phyloP scores from a whole-genome alignment of 495 filamentous ascomycete genomes.

The Xanthoparmelia taractica region DNA sequence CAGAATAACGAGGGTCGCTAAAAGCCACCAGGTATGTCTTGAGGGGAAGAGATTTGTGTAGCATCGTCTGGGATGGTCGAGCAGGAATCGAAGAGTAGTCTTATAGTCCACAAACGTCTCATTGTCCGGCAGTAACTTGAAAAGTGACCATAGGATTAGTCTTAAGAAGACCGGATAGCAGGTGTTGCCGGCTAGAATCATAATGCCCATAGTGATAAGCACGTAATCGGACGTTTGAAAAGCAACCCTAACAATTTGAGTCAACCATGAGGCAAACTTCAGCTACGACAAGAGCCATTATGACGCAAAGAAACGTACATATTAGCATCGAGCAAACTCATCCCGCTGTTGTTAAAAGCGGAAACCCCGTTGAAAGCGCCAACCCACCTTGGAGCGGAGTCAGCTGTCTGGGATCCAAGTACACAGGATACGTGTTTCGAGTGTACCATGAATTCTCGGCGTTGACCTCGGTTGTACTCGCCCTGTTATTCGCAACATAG shows the following conservation, averaged over 20 bases:
- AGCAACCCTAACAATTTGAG: slow-evolving; percentile 33
- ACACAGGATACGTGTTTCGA: background rate
- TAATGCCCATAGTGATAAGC: slow-evolving; percentile 62
- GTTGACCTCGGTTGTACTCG: slow-evolving; percentile 53
- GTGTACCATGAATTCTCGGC: slow-evolving; percentile 56
- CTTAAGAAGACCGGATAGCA: slow-evolving; percentile 70
- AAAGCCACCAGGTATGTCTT: slow-evolving; percentile 71
- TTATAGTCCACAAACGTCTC: slow-evolving; percentile 40
- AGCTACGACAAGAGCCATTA: background rate
- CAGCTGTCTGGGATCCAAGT: background rate
- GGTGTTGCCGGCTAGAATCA: slow-evolving; percentile 84
- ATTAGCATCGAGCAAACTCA: slow-evolving; percentile 76
- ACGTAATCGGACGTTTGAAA: slow-evolving; percentile 61
- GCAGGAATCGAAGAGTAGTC: slow-evolving; percentile 69
- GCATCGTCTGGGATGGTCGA: slow-evolving; percentile 55
- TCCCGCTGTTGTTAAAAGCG: slow-evolving; percentile 83
- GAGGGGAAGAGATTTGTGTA: slow-evolving; percentile 80
- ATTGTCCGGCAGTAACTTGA: slow-evolving; percentile 38
- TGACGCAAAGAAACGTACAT: slow-evolving; percentile 42
- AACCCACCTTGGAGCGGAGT: slow-evolving; percentile 46
- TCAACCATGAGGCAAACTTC: background rate
- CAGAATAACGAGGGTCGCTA: slow-evolving; percentile 61
- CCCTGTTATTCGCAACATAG: slow-evolving; percentile 56
- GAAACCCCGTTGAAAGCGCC: slow-evolving; percentile 63
- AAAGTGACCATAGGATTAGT: slow-evolving; percentile 63